Evolutionary conservation across 257 asterid species (phyloP), one percentile per base, ranked within the genome.

Genomic region (Solanum commersonii): DNA sequence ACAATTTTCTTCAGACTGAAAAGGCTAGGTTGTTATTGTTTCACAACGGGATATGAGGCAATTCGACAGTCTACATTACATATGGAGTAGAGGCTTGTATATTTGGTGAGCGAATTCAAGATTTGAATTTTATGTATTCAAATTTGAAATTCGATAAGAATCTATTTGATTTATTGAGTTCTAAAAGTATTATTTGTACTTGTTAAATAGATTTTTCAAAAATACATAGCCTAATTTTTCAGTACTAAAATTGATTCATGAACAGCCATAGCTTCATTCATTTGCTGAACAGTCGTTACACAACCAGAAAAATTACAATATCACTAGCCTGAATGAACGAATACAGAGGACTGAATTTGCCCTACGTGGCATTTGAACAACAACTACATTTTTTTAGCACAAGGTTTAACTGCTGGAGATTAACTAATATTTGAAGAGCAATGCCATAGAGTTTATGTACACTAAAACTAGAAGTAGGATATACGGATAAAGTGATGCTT

Each of bases 401-500:
- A 56, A 89, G 59, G 89, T 60, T 89, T 52, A 87, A 77, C 59
- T 46, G 79, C 81, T 84, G 90, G 88, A n/a, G 76, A 84, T 87
- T 37, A 71, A 83, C 93, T 91, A 94, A 52, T 79, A 84, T 82
- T 31, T 35, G 87, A 76, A 33, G 44, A 87, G 83, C 52, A 84
- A 86, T 49, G 87, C 82, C 71, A 87, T 8, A 85, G 84, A 73
- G 89, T 86, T 88, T 84, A 78, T 63, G 85, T 23, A 91, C 52
- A 94, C 84, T 89, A 91, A 87, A 71, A 87, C 84, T 34, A 93
- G 89, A n/a, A 90, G 88, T 14, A 92, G 85, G 40, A 93, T 33
- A 86, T 73, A 89, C 20, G 87, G 92, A 37, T 85, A 86, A 85
- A 91, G 86, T 34, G 89, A 73, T 84, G 82, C 67, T 5, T 81